Evolutionary conservation across 1,284 basidiomycete species (phyloP).

Genomic region (Trametes sp.): DNA sequence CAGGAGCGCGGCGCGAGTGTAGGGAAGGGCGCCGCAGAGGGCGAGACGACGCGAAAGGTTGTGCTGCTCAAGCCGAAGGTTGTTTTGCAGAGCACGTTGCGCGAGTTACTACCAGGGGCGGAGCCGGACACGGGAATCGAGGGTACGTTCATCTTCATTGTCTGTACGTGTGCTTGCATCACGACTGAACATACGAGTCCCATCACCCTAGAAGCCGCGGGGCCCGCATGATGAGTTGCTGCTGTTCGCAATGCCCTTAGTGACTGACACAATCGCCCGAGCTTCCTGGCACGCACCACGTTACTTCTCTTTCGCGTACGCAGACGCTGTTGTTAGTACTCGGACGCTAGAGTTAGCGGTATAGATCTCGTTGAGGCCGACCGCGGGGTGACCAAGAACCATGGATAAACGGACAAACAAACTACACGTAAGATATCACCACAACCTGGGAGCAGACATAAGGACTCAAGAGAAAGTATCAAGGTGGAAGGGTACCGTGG

Average conservation of each 20-base stretch:
- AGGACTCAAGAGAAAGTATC: background rate
- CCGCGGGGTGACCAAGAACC: background rate
- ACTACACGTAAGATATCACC: slow-evolving; percentile 2
- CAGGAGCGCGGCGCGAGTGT: slow-evolving; percentile 1
- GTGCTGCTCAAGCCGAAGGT: slow-evolving; percentile 46
- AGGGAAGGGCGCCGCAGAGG: slow-evolving; percentile 23
- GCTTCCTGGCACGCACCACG: background rate
- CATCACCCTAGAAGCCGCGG: background rate
- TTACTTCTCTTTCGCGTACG: background rate
- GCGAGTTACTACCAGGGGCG: slow-evolving; percentile 8
- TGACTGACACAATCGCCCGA: too few species aligned
- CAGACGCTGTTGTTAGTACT: background rate
- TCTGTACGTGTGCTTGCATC: background rate
- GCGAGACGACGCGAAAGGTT: slow-evolving; percentile 17
- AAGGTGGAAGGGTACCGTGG: slow-evolving; percentile 6
- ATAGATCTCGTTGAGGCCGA: background rate
- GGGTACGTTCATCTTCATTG: background rate
- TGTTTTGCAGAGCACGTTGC: slow-evolving; percentile 34
- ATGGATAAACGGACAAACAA: slow-evolving; percentile 2
- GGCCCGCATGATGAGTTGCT: too few species aligned
- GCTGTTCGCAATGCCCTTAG: too few species aligned
- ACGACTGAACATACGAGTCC: background rate
- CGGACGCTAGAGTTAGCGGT: too few species aligned
- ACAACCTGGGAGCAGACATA: slow-evolving; percentile 1
- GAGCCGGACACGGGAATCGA: background rate